Evolutionary conservation across 805 yeast genomes (phyloP).

Genomic region (Lachancea meyersii): DNA sequence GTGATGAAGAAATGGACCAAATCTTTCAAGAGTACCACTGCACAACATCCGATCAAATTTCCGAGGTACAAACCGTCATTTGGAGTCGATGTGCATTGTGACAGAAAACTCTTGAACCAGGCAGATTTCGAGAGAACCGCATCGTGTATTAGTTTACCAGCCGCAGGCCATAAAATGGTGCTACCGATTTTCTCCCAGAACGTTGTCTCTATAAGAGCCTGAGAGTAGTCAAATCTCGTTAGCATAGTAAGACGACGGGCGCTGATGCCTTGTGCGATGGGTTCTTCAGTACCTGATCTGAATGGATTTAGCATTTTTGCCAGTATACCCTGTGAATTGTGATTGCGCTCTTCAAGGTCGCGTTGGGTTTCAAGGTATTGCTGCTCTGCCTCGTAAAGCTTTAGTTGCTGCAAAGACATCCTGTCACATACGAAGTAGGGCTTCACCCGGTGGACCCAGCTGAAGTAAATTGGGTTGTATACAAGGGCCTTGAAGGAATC

Average conservation of each 20-base stretch:
- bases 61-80: slow-evolving; percentile 14
- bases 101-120: slow-evolving; percentile 1
- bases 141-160: slow-evolving; percentile 5
- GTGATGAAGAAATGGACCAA: slow-evolving; percentile 14
- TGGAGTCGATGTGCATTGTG: slow-evolving; percentile 6
- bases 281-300: not conserved
- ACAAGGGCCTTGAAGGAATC: not conserved
- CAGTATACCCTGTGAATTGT: not conserved
- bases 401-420: slow-evolving; percentile 7
- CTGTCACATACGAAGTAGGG: slow-evolving; percentile 8
- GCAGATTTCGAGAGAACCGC: slow-evolving; percentile 3
- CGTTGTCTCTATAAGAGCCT: slow-evolving; percentile 7
- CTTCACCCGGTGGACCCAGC: slow-evolving; percentile 9
- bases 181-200: slow-evolving; percentile 6
- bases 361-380: not conserved
- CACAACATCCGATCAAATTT: slow-evolving; percentile 24
- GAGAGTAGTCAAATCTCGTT: slow-evolving; percentile 6
- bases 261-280: not conserved
- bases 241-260: not conserved
- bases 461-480: slow-evolving; percentile 9
- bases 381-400: slow-evolving; percentile 8
- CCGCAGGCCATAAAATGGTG: slow-evolving; percentile 6
- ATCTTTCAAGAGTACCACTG: slow-evolving; percentile 16
- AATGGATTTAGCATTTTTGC: slow-evolving; percentile 1
- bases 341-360: not conserved